Base-by-base conservation (phyloP, 768 basidiomycete species). In the Pisolithus marmoratus region DNA sequence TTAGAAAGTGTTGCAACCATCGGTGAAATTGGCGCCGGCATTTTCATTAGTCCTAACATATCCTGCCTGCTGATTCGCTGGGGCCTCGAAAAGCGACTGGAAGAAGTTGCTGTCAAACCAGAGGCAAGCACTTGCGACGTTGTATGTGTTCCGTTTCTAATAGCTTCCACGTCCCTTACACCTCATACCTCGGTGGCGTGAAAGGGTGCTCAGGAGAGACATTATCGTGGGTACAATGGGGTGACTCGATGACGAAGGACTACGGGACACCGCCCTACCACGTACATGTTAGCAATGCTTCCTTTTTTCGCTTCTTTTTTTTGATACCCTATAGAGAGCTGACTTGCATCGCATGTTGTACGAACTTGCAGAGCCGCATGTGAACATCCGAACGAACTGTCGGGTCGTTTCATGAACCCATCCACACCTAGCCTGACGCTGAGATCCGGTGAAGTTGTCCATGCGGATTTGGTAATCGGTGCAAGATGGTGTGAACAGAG, bases 401-500 rank as follows among this genome's bases (percentile, higher is more conserved):
- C 69, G 69, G 38, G 75, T 76, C 22, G 66, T 69, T 2, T 70
- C 19, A 37, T 69, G 52, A 62, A 74, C 20, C 63, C 68, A 3
- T 59, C 62, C 9, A 41, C 43, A 31, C 70, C 73, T 0, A 55
- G 56, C 12, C 63, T 77, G 17, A 74, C 69, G 0, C 68, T 79
- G 23, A 66, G 67, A 41, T 72, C 72, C 1, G 78, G 78, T 3
- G 68, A 73, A 43, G 62, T 71, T 19, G 51, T 81, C 7, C 54
- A 57, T 5, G 69, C 73, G 1, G 77, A 80, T 49, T 58, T 80
- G 22, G 63, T 78, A 29, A 69, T 80, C 11, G 78, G 77, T 3
- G 75, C 76, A 64, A 3, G 79, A 81, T 52, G 80, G 80, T 9
- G 69, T 78, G 46, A 82, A 77, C 64, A 82, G 81, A 82, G 80